phyloP scores from a whole-genome alignment of 371 early-diverging fungal genomes.

The Gilbertella persicaria region DNA sequence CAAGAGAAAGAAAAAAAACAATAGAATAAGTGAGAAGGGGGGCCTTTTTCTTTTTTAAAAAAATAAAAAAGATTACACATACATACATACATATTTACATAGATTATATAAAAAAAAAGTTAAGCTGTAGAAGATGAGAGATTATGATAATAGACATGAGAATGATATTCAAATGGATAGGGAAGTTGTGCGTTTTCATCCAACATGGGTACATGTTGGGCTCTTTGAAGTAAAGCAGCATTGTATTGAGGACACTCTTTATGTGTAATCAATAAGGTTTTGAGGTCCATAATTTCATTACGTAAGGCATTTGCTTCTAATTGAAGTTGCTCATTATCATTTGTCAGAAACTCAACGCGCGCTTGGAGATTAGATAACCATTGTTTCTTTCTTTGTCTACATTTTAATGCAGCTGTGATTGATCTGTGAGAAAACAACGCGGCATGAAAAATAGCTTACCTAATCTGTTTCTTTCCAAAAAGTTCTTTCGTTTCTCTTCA shows the following conservation, averaged over 20 bases:
- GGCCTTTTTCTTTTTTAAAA: no score
- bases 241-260: conserved; percentile 50
- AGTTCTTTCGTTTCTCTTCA: conserved; percentile 74
- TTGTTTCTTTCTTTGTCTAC: conserved; percentile 89
- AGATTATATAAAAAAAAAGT: neutral
- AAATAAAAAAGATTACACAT: no score
- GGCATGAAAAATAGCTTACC: conserved; percentile 41
- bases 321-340: conserved; percentile 74
- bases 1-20: neutral
- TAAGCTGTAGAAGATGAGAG: neutral
- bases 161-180: conserved; percentile 1
- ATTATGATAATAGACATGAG: neutral
- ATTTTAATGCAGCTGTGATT: conserved; percentile 82
- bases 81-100: no score
- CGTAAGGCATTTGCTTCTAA: conserved; percentile 63
- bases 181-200: neutral
- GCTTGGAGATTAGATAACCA: conserved; percentile 77
- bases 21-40: no score
- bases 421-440: neutral
- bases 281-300: conserved; percentile 70
- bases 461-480: conserved; percentile 84
- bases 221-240: neutral
- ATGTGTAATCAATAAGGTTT: conserved; percentile 44
- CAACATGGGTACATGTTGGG: neutral
- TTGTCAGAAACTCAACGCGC: conserved; percentile 69